phyloP scores from a whole-genome alignment of 805 yeast species.

The Candida wancherniae region DNA sequence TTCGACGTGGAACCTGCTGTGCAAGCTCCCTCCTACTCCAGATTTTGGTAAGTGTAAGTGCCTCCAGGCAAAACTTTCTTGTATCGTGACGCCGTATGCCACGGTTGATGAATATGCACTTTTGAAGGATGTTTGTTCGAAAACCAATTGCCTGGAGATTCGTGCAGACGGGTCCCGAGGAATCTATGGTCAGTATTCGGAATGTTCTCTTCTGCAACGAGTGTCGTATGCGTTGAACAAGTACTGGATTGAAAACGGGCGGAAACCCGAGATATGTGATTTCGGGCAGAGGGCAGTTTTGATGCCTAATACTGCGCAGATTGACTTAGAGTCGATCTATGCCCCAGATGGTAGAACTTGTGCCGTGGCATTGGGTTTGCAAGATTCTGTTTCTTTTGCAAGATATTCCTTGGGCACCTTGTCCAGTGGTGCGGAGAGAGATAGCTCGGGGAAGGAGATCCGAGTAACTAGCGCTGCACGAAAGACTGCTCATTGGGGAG shows the following conservation, averaged over 20 bases:
- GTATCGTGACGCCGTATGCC: slow-evolving; percentile 29
- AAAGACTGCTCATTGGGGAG: slow-evolving; percentile 9
- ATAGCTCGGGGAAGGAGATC: no score
- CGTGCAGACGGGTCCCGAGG: slow-evolving; percentile 32
- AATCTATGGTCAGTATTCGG: slow-evolving; percentile 39
- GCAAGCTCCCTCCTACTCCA: slow-evolving; percentile 37
- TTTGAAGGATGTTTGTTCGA: slow-evolving; percentile 31
- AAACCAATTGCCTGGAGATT: slow-evolving; percentile 37
- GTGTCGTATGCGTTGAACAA: slow-evolving; percentile 39
- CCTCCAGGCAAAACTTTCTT: slow-evolving; percentile 34
- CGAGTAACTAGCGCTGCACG: slow-evolving; percentile 10
- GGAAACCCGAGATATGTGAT: slow-evolving; percentile 20
- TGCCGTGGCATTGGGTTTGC: slow-evolving; percentile 6
- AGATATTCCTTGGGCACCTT: no score
- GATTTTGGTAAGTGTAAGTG: slow-evolving; percentile 42
- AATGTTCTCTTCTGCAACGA: slow-evolving; percentile 34
- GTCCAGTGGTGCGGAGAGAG: no score
- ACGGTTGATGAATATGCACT: slow-evolving; percentile 18
- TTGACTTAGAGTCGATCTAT: slow-evolving; percentile 15
- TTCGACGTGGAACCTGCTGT: slow-evolving; percentile 11
- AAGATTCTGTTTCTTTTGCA: no score
- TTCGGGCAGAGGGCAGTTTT: slow-evolving; percentile 21
- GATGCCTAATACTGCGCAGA: slow-evolving; percentile 17
- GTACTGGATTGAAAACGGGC: slow-evolving; percentile 23
- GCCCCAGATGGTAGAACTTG: slow-evolving; percentile 26